Percentiles rank a stretch among this genome's conserved stretches.
These are phyloP conservation scores for Globisporangium radiosum DNA, from an alignment of 352 stramenopile species.

Conservation along the genomic window DNA sequence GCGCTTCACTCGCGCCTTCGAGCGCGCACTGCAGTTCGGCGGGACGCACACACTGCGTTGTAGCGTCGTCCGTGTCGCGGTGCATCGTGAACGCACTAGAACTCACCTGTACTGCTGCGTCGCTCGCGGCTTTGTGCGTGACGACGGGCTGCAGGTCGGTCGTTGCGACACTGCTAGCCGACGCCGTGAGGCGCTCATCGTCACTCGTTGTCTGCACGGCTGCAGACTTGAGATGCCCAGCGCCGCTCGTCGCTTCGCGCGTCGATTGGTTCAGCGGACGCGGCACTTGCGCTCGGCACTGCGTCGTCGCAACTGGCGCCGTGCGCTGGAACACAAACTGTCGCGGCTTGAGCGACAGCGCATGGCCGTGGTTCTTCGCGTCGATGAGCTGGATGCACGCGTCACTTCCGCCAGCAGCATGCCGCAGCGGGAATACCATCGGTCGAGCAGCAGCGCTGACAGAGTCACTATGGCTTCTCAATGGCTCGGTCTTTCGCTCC, in stretches of 20 bases:
- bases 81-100: not conserved
- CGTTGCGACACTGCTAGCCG: too few relatives aligned
- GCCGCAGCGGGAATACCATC: slow-evolving; percentile 10
- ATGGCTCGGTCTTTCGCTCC: too few relatives aligned
- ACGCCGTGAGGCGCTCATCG: too few relatives aligned
- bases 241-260: not conserved
- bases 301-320: not conserved
- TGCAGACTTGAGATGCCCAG: not conserved
- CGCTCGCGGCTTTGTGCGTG: not conserved
- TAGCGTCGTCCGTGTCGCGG: not conserved
- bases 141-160: too few relatives aligned
- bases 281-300: not conserved
- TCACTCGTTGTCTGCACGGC: not conserved
- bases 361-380: not conserved
- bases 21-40: not conserved
- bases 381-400: slow-evolving; percentile 8
- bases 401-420: not conserved
- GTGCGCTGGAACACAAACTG: slow-evolving; percentile 11
- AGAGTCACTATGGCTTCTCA: too few relatives aligned
- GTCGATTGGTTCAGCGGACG: not conserved
- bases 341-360: slow-evolving; percentile 2
- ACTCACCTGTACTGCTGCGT: not conserved
- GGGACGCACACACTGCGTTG: slow-evolving; percentile 1
- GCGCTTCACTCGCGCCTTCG: not conserved
- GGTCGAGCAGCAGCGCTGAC: not conserved